A percentile compares a stretch with the other conserved stretches of the same genome.
These are phyloP conservation scores for Eucalyptus viminalis DNA, from an alignment of 345 rosid species.

Conservation along the genomic window DNA sequence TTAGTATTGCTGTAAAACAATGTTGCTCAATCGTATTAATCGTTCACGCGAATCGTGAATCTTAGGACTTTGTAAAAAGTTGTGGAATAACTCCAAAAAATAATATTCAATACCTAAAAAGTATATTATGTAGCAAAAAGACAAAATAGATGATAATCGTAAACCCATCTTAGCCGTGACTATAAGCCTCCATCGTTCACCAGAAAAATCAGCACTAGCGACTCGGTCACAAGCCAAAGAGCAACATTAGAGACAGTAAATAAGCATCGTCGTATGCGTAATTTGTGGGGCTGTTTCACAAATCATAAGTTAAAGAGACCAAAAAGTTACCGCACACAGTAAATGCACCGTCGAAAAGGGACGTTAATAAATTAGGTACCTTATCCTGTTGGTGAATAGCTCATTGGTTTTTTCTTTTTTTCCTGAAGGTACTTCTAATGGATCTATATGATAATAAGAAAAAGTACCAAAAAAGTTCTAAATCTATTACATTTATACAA, in stretches of 20 bases:
- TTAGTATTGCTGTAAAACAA: neutral
- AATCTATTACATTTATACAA: too few species aligned
- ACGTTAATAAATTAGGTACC: neutral
- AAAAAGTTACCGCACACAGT: neutral
- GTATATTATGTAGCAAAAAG: neutral
- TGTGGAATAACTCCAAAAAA: neutral
- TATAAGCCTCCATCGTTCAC: neutral
- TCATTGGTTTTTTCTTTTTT: too few species aligned
- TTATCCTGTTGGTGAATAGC: neutral
- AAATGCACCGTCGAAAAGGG: neutral
- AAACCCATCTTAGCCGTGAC: neutral
- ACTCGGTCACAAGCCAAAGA: neutral
- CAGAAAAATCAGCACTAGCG: neutral
- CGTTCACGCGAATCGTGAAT: neutral
- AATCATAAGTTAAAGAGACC: too few species aligned
- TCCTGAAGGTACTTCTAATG: neutral
- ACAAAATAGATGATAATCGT: neutral
- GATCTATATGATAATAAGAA: neutral
- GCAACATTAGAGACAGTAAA: neutral
- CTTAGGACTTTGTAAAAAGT: neutral
- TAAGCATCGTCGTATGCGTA: neutral
- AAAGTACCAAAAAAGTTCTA: rapidly evolving
- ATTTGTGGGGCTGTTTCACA: neutral
- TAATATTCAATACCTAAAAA: neutral
- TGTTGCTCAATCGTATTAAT: neutral